Evolutionary conservation across 768 basidiomycete genomes (phyloP).

Genomic region (Amanita molliuscula): DNA sequence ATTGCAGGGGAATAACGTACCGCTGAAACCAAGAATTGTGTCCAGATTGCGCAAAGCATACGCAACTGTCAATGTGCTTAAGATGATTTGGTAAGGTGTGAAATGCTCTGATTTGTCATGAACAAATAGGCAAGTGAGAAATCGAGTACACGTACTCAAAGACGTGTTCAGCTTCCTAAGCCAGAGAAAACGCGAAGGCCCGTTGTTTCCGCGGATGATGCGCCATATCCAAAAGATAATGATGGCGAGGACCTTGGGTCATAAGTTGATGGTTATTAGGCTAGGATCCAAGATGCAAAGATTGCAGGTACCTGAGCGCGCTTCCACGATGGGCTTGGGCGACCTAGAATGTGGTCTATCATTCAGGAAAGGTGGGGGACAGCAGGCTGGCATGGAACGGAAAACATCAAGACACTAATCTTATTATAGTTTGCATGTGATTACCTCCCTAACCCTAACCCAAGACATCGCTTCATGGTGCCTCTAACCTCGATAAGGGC

Average conservation of each 20-base stretch:
- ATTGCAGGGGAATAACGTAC: slow-evolving; percentile 31
- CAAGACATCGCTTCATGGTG: slow-evolving; percentile 8
- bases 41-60: slow-evolving; percentile 83
- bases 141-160: slow-evolving; percentile 36
- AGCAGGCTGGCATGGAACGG: slow-evolving; percentile 4
- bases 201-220: slow-evolving; percentile 52
- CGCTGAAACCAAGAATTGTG: slow-evolving; percentile 70
- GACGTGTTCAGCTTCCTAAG: slow-evolving; percentile 45
- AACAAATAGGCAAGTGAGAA: background rate
- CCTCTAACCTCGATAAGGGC: slow-evolving; percentile 29
- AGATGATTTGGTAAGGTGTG: slow-evolving; percentile 94
- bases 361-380: slow-evolving; percentile 28
- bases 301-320: slow-evolving; percentile 53
- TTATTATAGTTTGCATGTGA: slow-evolving; percentile 14
- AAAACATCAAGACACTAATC: slow-evolving; percentile 9
- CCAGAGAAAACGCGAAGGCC: slow-evolving; percentile 61
- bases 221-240: slow-evolving; percentile 88
- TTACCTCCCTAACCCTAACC: slow-evolving; percentile 15
- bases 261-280: background rate
- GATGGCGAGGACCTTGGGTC: slow-evolving; percentile 71
- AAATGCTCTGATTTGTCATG: slow-evolving; percentile 48
- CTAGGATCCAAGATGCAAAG: background rate
- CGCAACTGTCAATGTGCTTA: slow-evolving; percentile 74
- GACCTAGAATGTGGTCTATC: slow-evolving; percentile 90
- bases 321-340: slow-evolving; percentile 86